phyloP scores from a whole-genome alignment of 805 yeast genomes.

The Candida fluviatilis region DNA sequence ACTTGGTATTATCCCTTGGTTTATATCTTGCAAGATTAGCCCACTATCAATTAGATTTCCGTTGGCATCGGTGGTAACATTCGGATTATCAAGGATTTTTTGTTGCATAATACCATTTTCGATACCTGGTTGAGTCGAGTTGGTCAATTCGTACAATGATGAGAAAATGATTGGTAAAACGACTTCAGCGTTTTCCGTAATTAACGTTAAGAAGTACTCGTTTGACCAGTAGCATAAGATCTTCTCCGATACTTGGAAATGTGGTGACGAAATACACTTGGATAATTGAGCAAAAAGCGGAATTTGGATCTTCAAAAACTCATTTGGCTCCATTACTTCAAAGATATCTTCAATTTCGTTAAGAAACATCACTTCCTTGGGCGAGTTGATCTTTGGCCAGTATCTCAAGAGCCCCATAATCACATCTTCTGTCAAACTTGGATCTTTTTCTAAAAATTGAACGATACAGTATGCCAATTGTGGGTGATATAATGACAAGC shows the following conservation, averaged over 20 bases:
- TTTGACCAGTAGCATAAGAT: slow-evolving; percentile 92
- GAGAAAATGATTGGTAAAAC: slow-evolving; percentile 90
- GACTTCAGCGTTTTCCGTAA: slow-evolving; percentile 89
- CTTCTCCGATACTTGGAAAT: slow-evolving; percentile 95
- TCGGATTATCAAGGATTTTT: slow-evolving; percentile 34
- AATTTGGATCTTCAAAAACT: slow-evolving; percentile 85
- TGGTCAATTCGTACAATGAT: slow-evolving; percentile 79
- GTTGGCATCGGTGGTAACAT: slow-evolving; percentile 37
- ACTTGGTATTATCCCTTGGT: slow-evolving; percentile 19
- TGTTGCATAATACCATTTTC: slow-evolving; percentile 39
- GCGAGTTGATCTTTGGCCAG: slow-evolving; percentile 95
- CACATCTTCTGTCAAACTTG: slow-evolving; percentile 90
- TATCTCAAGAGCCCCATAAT: slow-evolving; percentile 86
- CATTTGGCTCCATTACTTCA: slow-evolving; percentile 92
- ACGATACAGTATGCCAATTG: slow-evolving; percentile 96
- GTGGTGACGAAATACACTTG: slow-evolving; percentile 89
- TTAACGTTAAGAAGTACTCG: slow-evolving; percentile 85
- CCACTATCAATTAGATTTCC: slow-evolving; percentile 39
- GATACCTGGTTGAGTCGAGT: slow-evolving; percentile 41
- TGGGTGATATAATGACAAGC: slow-evolving; percentile 88
- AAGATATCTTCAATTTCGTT: slow-evolving; percentile 96
- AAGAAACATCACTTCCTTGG: slow-evolving; percentile 93
- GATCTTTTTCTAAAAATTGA: slow-evolving; percentile 94
- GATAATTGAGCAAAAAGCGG: slow-evolving; percentile 93
- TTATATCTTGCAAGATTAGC: slow-evolving; percentile 25